A percentile compares a stretch with the other conserved stretches of the same genome.
Conservation (phyloP, 1,139 yeast species). For the Kodamaea ohmeri region DNA sequence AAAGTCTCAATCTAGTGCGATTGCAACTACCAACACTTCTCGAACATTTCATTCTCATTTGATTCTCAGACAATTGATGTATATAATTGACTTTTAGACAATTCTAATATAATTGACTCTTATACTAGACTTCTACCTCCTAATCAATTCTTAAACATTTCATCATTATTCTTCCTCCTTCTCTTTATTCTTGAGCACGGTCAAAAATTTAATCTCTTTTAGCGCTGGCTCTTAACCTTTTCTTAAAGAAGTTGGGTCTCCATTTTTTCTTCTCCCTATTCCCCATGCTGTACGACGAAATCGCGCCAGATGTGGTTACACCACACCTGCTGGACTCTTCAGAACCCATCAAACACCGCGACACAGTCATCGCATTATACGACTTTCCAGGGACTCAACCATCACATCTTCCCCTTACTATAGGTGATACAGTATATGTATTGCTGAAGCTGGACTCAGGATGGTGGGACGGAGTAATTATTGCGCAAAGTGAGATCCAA, state of each 20-base stretch:
- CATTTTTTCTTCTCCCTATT: too few relatives aligned
- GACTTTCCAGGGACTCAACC: constrained; percentile 50
- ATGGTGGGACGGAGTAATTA: constrained; percentile 76
- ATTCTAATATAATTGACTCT: not conserved
- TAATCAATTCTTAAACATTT: too few relatives aligned
- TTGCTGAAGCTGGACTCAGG: constrained; percentile 53
- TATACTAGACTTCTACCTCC: too few relatives aligned
- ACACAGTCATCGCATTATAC: constrained; percentile 51
- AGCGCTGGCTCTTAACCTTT: too few relatives aligned
- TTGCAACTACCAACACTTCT: too few relatives aligned
- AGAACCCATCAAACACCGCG: constrained; percentile 38
- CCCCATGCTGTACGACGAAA: constrained; percentile 26
- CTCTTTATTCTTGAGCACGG: too few relatives aligned
- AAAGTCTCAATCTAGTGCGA: too few relatives aligned
- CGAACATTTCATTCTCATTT: too few relatives aligned
- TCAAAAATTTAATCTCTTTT: too few relatives aligned
- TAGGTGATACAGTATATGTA: constrained; percentile 54
- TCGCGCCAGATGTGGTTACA: constrained; percentile 40
- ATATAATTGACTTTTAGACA: not conserved
- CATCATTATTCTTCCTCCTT: too few relatives aligned
- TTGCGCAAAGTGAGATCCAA: constrained; percentile 36
- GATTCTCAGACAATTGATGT: too few relatives aligned
- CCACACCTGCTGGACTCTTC: constrained; percentile 26
- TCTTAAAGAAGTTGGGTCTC: too few relatives aligned
- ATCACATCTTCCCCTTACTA: constrained; percentile 43